Evolutionary conservation across 2,329 filamentous ascomycete genomes (phyloP).

Genomic region (Aspergillus sp.): DNA sequence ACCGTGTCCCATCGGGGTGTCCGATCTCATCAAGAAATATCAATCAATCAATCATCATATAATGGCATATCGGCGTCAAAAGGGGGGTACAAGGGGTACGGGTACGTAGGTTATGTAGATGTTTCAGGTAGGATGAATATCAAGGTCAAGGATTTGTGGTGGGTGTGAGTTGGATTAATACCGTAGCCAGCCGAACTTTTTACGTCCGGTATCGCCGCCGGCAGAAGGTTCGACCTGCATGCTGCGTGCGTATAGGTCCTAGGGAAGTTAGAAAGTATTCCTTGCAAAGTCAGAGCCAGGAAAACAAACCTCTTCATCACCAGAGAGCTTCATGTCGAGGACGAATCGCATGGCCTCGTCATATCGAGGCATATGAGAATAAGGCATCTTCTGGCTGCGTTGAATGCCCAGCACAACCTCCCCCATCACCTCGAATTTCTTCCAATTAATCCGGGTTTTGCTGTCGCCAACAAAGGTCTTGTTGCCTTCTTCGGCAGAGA

Average conservation of each 20-base stretch:
- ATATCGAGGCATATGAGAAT: conserved; percentile 65
- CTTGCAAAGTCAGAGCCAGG: conserved; percentile 5
- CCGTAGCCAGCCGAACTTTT: conserved; percentile 41
- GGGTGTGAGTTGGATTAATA: conserved; percentile 13
- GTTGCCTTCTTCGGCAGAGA: conserved; percentile 89
- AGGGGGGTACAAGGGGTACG: neutral
- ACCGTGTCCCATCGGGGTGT: too few relatives aligned
- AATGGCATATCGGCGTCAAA: neutral
- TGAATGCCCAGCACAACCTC: conserved; percentile 88
- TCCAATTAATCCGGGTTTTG: conserved; percentile 85
- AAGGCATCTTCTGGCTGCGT: conserved; percentile 81
- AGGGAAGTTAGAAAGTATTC: conserved; percentile 4
- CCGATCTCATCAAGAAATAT: neutral
- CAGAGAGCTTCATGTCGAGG: conserved; percentile 73
- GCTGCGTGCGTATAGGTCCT: conserved; percentile 59
- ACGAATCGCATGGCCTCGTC: conserved; percentile 70
- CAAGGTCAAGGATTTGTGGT: too few relatives aligned
- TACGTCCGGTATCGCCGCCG: conserved; percentile 31
- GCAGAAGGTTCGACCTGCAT: conserved; percentile 49
- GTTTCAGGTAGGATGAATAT: too few relatives aligned
- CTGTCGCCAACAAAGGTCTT: conserved; percentile 75
- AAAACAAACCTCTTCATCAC: conserved; percentile 75
- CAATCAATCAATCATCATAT: neutral
- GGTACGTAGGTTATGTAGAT: too few relatives aligned
- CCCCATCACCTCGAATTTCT: conserved; percentile 93